Evolutionary conservation across 1,284 basidiomycete genomes (phyloP).

Genomic region (Thecaphora thlaspeos): DNA sequence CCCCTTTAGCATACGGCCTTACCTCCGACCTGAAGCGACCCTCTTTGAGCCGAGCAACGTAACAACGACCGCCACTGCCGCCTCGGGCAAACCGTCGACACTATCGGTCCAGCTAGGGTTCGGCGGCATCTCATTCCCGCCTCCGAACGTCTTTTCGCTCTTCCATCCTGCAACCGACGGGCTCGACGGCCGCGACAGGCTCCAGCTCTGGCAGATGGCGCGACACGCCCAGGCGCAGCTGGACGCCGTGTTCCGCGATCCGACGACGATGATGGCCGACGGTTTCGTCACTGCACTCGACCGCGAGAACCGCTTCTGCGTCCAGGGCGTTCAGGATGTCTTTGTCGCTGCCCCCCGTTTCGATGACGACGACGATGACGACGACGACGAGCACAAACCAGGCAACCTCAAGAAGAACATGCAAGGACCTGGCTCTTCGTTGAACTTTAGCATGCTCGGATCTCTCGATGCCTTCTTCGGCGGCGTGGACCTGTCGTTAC

Average conservation of each 20-base stretch:
- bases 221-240: constrained; percentile 29
- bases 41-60: constrained; percentile 4
- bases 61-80: constrained; percentile 9
- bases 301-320: constrained; percentile 25
- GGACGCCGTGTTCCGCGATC: constrained; percentile 21
- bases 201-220: constrained; percentile 27
- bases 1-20: constrained; percentile 22
- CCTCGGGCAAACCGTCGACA: constrained; percentile 8
- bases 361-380: constrained; percentile 15
- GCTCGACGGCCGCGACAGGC: constrained; percentile 8
- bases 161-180: neutral
- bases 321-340: constrained; percentile 30
- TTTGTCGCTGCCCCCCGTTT: neutral
- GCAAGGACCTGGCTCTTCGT: constrained; percentile 34
- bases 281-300: constrained; percentile 24
- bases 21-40: constrained; percentile 10
- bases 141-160: constrained; percentile 25
- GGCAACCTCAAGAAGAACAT: constrained; percentile 34
- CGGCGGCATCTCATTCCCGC: constrained; percentile 18
- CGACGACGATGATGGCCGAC: constrained; percentile 28
- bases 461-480: constrained; percentile 10
- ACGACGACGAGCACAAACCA: constrained; percentile 22
- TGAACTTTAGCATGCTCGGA: constrained; percentile 38
- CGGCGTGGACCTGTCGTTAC: constrained; percentile 6
- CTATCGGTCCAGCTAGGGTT: constrained; percentile 27